Evolutionary conservation across 108 stramenopile species (phyloP).

Genomic region (Skeletonema marinoi): DNA sequence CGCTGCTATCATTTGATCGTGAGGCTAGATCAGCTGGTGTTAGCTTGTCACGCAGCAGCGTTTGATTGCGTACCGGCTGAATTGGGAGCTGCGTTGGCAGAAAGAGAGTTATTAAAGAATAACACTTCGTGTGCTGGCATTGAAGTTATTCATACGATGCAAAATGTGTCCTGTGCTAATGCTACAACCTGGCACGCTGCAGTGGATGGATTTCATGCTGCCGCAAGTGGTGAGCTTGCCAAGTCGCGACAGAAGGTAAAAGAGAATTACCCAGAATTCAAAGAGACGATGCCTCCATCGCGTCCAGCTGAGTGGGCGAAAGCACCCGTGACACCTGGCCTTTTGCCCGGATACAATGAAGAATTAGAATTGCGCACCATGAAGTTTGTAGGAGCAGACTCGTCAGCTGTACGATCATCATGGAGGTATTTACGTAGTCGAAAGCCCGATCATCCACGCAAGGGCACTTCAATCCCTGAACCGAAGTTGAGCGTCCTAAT

Average conservation of each 20-base stretch:
- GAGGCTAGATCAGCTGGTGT: slow-evolving; percentile 18
- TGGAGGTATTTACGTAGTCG: slow-evolving; percentile 32
- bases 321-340: slow-evolving; percentile 17
- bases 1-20: slow-evolving; percentile 30
- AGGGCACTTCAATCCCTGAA: slow-evolving; percentile 7
- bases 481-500: slow-evolving; percentile 33
- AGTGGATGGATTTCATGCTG: slow-evolving; percentile 48
- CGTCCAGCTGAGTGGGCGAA: slow-evolving; percentile 35
- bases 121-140: slow-evolving; percentile 15
- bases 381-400: slow-evolving; percentile 48
- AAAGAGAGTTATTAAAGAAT: slow-evolving; percentile 8
- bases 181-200: slow-evolving; percentile 49
- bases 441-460: slow-evolving; percentile 16
- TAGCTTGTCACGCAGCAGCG: slow-evolving; percentile 31
- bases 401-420: too few relatives aligned
- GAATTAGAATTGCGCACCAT: slow-evolving; percentile 17
- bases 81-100: slow-evolving; percentile 30
- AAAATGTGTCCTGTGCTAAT: slow-evolving; percentile 27
- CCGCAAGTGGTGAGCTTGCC: slow-evolving; percentile 35
- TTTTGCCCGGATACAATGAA: slow-evolving; percentile 32
- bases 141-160: slow-evolving; percentile 43
- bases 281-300: slow-evolving; percentile 14
- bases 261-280: slow-evolving; percentile 21
- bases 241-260: slow-evolving; percentile 10
- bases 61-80: slow-evolving; percentile 59